Evolutionary conservation across 2,329 filamentous ascomycete species (phyloP).

Genomic region (Zymoseptoria brevis): DNA sequence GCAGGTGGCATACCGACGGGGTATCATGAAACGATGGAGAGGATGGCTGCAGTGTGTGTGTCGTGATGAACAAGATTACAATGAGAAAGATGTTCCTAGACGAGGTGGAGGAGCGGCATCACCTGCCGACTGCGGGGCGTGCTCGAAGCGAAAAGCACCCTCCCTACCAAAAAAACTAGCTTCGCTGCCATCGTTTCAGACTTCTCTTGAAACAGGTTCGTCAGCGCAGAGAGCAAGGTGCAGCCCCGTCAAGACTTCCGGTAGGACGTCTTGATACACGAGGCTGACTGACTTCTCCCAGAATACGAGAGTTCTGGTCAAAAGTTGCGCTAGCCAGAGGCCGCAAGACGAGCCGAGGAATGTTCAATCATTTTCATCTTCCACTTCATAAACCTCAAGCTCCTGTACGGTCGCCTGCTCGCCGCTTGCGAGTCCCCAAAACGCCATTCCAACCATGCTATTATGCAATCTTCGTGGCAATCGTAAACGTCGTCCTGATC

Average conservation of each 20-base stretch:
- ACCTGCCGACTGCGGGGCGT: neutral
- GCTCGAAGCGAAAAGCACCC: neutral
- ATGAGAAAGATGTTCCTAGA: neutral
- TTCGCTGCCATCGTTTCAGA: neutral
- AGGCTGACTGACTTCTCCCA: too few species aligned
- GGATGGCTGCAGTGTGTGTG: neutral
- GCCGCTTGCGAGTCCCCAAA: neutral
- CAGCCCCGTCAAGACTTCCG: too few species aligned
- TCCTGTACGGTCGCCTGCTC: neutral
- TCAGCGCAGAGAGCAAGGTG: neutral
- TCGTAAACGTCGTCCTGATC: neutral
- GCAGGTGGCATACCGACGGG: neutral
- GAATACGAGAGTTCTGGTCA: too few species aligned
- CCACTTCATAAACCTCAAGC: neutral
- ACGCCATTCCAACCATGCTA: neutral
- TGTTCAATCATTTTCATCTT: neutral
- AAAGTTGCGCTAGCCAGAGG: too few species aligned
- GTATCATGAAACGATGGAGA: neutral
- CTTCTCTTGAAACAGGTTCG: neutral
- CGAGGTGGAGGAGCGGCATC: neutral
- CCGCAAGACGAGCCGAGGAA: too few species aligned
- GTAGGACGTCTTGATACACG: too few species aligned
- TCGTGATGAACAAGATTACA: neutral
- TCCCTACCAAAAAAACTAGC: neutral
- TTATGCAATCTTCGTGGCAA: slow-evolving; percentile 1